Evolutionary conservation across 1,139 yeast species (phyloP), one percentile per base, ranked within the genome.

Genomic region (Diutina pseudorugosa): DNA sequence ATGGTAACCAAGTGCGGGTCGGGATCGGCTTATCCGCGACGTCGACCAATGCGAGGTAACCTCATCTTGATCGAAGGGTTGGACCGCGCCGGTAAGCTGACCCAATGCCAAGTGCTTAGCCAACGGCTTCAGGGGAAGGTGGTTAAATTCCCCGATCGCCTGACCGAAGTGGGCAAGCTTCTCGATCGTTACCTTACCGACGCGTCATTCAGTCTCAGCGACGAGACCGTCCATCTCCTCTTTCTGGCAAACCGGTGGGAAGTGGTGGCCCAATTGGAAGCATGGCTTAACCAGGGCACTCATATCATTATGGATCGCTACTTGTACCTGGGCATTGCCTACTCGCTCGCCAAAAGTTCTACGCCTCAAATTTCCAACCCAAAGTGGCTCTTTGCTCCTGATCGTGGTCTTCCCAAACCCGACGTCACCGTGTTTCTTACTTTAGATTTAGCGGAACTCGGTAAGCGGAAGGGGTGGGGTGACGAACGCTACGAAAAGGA

Each of bases 191-290:
- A 91, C 64, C 72, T 94, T 45, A 76, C 80, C 2, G 76, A 82
- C 58, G 62, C 70, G 27, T 53, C 64, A 0, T 76, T 76, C 55
- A 57, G 67, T 12, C 65, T 89, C 42, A 78, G 82, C 33, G 94
- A 86, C 61, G 84, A 89, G 65, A 74, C 96, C 0, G 83, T 90
- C 11, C 99, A 94, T 66, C 72, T 94, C 45, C 70, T 94, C 43
- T 94, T 94, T 65, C 82, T 91, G 60, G 97, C 98, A 2, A 94
- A 94, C 62, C 69, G 99, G 57, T 94, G 98, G 98, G 98, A 93
- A 66, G 63, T 80, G 40, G 76, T 75, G 4, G 66, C 72, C 0
- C 64, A 66, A n/a, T 79, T 94, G 4, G 61, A 67, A 9, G 55
- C 64, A 1, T 63, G 70, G 18, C 66, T 91, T 43, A 62, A 70